Evolutionary conservation across 768 basidiomycete species (phyloP).

Genomic region (Austroboletus eburneus): DNA sequence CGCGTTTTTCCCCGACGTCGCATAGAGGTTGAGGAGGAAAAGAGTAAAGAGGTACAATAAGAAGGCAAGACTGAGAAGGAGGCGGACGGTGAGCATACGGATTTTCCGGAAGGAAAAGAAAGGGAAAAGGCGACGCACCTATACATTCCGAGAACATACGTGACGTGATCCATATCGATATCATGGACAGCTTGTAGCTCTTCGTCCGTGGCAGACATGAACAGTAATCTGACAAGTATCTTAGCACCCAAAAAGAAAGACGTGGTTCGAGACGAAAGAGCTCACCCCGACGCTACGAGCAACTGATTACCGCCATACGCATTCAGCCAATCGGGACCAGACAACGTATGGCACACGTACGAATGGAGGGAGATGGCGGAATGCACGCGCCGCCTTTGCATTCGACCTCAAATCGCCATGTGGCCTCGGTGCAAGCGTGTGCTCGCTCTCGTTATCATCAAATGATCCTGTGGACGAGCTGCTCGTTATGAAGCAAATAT

Average conservation of each 20-base stretch:
- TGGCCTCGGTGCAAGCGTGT: slow-evolving; percentile 50
- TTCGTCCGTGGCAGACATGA: slow-evolving; percentile 94
- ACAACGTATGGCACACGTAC: slow-evolving; percentile 44
- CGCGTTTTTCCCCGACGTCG: slow-evolving; percentile 58
- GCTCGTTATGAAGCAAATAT: slow-evolving; percentile 73
- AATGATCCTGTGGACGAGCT: slow-evolving; percentile 22
- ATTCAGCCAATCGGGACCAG: background rate
- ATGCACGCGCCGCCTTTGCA: slow-evolving; percentile 50
- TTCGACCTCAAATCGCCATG: slow-evolving; percentile 17
- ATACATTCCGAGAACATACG: slow-evolving; percentile 82
- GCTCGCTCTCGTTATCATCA: slow-evolving; percentile 62
- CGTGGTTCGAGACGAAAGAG: background rate
- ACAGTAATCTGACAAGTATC: slow-evolving; percentile 53
- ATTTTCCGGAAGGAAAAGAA: background rate
- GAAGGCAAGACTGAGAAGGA: slow-evolving; percentile 49
- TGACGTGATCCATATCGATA: slow-evolving; percentile 84
- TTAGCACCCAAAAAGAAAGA: background rate
- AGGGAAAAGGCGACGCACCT: slow-evolving; percentile 41
- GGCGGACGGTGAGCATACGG: background rate
- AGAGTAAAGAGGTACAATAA: slow-evolving; percentile 70
- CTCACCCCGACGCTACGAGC: slow-evolving; percentile 69
- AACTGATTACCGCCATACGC: slow-evolving; percentile 39
- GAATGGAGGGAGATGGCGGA: slow-evolving; percentile 86
- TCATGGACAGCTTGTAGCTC: slow-evolving; percentile 69
- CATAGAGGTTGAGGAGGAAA: slow-evolving; percentile 66